Evolutionary conservation across 202 grass and related monocot species (phyloP).

Genomic region (Elaeis oleifera): DNA sequence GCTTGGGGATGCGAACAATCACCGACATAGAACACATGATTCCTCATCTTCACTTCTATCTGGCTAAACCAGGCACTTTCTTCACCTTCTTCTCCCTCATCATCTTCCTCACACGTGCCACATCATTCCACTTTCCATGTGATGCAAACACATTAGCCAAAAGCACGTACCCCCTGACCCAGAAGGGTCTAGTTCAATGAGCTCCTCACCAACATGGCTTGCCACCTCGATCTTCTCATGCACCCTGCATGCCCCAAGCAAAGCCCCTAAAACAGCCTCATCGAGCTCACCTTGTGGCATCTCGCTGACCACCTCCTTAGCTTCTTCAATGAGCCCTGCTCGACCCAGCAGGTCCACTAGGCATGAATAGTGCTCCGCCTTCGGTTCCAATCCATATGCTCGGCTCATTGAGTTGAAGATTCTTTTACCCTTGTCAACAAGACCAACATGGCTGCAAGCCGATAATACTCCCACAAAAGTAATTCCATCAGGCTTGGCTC

Average conservation of each 20-base stretch:
- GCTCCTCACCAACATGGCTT: slow-evolving; percentile 35
- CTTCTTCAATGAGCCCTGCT: slow-evolving; percentile 31
- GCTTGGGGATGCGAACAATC: slow-evolving; percentile 37
- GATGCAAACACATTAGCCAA: slow-evolving; percentile 43
- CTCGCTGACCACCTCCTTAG: slow-evolving; percentile 22
- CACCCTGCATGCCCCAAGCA: slow-evolving; percentile 37
- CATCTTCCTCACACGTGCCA: slow-evolving; percentile 38
- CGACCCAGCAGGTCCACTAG: slow-evolving; percentile 40
- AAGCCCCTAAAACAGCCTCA: slow-evolving; percentile 32
- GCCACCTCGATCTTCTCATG: slow-evolving; percentile 38
- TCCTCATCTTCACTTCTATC: slow-evolving; percentile 26
- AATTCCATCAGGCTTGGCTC: slow-evolving; percentile 25
- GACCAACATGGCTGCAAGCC: slow-evolving; percentile 35
- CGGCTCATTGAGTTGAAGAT: slow-evolving; percentile 27
- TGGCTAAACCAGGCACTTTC: slow-evolving; percentile 34
- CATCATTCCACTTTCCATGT: slow-evolving; percentile 28
- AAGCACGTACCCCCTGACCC: slow-evolving; percentile 32
- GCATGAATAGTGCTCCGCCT: slow-evolving; percentile 41
- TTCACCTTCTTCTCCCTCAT: slow-evolving; percentile 40
- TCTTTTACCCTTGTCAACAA: slow-evolving; percentile 34
- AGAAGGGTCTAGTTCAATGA: slow-evolving; percentile 28
- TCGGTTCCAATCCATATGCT: slow-evolving; percentile 14
- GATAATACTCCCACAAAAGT: slow-evolving; percentile 36
- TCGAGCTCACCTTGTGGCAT: slow-evolving; percentile 23
- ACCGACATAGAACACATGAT: slow-evolving; percentile 35